Percentiles rank a stretch among this genome's conserved stretches.
Conservation (phyloP, 164 flowering plant genomes). For the Warburgia ugandensis region DNA sequence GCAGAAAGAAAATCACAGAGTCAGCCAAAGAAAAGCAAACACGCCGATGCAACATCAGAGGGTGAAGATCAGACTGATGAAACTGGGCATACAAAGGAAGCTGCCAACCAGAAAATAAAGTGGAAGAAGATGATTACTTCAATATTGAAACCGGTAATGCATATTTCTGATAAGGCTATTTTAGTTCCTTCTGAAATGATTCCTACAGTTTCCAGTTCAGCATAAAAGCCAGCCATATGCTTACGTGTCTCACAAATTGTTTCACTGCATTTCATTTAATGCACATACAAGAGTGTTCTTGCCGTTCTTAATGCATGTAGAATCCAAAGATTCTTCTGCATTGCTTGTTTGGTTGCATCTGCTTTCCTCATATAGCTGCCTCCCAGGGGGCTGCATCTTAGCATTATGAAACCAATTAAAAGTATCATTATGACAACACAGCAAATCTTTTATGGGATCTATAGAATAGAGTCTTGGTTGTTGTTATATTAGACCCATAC, state of each 20-base stretch:
- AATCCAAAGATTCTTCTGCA: too few species aligned
- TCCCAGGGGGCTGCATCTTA: too few species aligned
- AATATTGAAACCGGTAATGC: conserved; percentile 58
- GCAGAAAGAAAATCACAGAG: conserved; percentile 16
- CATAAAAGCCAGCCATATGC: neutral
- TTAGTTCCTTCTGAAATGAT: neutral
- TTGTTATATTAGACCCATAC: too few species aligned
- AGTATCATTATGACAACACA: too few species aligned
- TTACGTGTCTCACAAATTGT: neutral
- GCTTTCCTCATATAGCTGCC: too few species aligned
- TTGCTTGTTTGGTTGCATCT: too few species aligned
- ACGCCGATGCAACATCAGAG: neutral
- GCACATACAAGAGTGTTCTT: neutral
- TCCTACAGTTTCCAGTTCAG: neutral
- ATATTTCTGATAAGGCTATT: neutral
- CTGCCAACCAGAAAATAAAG: conserved; percentile 38
- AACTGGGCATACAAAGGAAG: conserved; percentile 12
- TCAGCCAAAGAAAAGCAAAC: conserved; percentile 24
- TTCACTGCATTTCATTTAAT: neutral
- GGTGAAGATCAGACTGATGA: conserved; percentile 16
- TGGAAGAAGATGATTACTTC: conserved; percentile 84
- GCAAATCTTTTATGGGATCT: too few species aligned
- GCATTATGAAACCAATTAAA: too few species aligned
- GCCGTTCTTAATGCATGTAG: neutral
- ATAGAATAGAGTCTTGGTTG: too few species aligned